A percentile compares a stretch with the other conserved stretches of the same genome.
Evolutionary conservation across 2,329 filamentous ascomycete genomes (phyloP).

Genomic region (Aureobasidium subglaciale): DNA sequence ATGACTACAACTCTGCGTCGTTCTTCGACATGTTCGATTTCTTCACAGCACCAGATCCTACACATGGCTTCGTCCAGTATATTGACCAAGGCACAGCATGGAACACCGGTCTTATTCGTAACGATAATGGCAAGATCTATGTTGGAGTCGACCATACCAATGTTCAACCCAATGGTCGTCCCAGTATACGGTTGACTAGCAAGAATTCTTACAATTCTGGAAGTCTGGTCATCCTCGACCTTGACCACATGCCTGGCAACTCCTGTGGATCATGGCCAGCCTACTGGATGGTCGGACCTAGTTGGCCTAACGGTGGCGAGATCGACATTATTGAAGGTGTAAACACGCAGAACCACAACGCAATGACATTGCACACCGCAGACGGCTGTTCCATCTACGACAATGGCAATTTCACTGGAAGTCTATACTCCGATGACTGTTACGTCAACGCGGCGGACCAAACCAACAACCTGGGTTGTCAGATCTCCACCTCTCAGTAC

Average conservation of each 20-base stretch:
- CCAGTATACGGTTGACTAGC: constrained; percentile 64
- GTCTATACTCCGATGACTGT: constrained; percentile 34
- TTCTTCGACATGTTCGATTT: constrained; percentile 23
- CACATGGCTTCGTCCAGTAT: constrained; percentile 26
- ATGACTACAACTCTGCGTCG: constrained; percentile 19
- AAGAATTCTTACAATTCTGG: constrained; percentile 57
- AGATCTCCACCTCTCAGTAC: constrained; percentile 44
- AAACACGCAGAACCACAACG: constrained; percentile 28
- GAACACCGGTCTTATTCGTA: constrained; percentile 22
- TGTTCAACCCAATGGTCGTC: constrained; percentile 51
- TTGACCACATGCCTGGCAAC: constrained; percentile 65
- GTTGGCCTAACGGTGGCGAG: constrained; percentile 32
- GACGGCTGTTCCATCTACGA: constrained; percentile 27
- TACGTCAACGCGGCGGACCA: constrained; percentile 35
- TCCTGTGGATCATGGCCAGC: constrained; percentile 69
- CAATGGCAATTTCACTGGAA: constrained; percentile 66
- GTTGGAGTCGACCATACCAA: constrained; percentile 31
- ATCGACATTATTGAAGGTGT: constrained; percentile 37
- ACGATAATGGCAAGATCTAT: constrained; percentile 20
- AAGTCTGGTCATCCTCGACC: constrained; percentile 60
- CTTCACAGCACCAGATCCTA: constrained; percentile 31
- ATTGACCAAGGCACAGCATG: constrained; percentile 29
- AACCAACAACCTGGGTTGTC: constrained; percentile 26
- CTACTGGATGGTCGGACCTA: constrained; percentile 57
- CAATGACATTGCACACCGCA: constrained; percentile 31